Evolutionary conservation across 2,329 filamentous ascomycete species (phyloP).

Genomic region (Leptographium wingfieldii): DNA sequence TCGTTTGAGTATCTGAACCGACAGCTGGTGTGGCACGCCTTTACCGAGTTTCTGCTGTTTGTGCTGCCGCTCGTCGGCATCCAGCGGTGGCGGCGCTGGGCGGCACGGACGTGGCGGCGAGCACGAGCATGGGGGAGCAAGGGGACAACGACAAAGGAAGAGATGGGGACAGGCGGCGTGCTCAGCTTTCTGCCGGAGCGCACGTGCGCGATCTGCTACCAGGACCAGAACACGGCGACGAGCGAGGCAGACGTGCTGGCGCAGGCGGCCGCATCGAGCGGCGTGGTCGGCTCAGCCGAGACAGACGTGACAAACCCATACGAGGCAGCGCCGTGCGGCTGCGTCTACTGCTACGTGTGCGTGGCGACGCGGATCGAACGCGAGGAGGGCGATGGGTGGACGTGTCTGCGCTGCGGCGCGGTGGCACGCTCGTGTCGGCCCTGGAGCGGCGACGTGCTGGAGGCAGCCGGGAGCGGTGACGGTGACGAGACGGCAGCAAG

Average conservation of each 20-base stretch:
- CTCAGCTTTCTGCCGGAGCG: slow-evolving; percentile 78
- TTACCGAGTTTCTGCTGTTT: slow-evolving; percentile 96
- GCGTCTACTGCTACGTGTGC: slow-evolving; percentile 93
- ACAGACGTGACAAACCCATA: slow-evolving; percentile 97
- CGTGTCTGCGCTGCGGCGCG: slow-evolving; percentile 78
- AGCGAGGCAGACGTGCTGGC: slow-evolving; percentile 65
- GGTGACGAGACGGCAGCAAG: not conserved
- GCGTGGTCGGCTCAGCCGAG: slow-evolving; percentile 74
- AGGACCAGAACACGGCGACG: slow-evolving; percentile 71
- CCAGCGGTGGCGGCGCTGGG: slow-evolving; percentile 80
- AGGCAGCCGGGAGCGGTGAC: slow-evolving; percentile 19
- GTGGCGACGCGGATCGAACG: slow-evolving; percentile 79
- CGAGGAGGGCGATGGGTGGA: slow-evolving; percentile 91
- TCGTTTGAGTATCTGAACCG: slow-evolving; percentile 97
- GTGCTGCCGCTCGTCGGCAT: slow-evolving; percentile 94
- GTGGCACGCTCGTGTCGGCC: slow-evolving; percentile 74
- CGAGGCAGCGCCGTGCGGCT: slow-evolving; percentile 77
- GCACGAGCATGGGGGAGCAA: slow-evolving; percentile 32
- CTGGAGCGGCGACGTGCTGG: slow-evolving; percentile 82
- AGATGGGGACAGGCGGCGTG: slow-evolving; percentile 51
- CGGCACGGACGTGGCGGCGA: slow-evolving; percentile 76
- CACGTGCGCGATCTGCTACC: slow-evolving; percentile 94
- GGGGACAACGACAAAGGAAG: slow-evolving; percentile 9
- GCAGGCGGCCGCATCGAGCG: slow-evolving; percentile 54
- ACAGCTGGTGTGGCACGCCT: slow-evolving; percentile 98